Percentiles rank a stretch among this genome's conserved stretches.
phyloP scores from a whole-genome alignment of 352 stramenopile species.

The Phytopythium boreale region DNA sequence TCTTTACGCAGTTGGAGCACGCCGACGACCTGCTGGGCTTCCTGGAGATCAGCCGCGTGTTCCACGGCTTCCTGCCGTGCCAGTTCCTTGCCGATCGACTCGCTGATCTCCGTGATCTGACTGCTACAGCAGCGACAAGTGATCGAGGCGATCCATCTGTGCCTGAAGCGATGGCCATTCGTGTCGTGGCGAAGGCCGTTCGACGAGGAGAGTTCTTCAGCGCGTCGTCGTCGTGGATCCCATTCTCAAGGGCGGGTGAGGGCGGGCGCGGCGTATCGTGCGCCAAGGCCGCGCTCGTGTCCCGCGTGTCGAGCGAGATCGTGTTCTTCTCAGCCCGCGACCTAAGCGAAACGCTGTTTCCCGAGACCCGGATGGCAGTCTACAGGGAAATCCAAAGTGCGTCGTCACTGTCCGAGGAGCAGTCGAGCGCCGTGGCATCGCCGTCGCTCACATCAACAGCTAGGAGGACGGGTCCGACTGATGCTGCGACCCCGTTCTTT shows the following conservation, averaged over 20 bases:
- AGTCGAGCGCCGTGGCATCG: background rate
- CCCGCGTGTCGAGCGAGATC: conserved; percentile 34
- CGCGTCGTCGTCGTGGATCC: conserved; percentile 53
- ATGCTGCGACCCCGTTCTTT: background rate
- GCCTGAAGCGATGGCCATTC: background rate
- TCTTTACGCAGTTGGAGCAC: conserved; percentile 58
- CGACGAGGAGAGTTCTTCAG: conserved; percentile 47
- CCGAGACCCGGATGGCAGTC: conserved; percentile 28
- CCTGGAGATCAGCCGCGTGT: conserved; percentile 33
- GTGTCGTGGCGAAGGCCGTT: conserved; percentile 19
- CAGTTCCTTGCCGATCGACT: conserved; percentile 26
- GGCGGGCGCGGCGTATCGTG: conserved; percentile 24
- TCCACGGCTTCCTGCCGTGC: conserved; percentile 51
- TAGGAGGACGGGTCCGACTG: background rate
- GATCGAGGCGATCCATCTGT: background rate
- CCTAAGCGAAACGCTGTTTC: conserved; percentile 29
- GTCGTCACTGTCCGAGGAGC: conserved; percentile 6
- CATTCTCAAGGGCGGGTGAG: conserved; percentile 24
- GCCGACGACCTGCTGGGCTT: conserved; percentile 46
- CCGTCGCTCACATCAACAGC: background rate
- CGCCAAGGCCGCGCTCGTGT: conserved; percentile 44
- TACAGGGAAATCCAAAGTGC: conserved; percentile 34
- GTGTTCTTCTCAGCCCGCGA: conserved; percentile 50
- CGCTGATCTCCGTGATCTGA: conserved; percentile 3
- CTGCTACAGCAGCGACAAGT: conserved; percentile 1